Evolutionary conservation across 2,329 filamentous ascomycete genomes (phyloP).

Genomic region (Amylocarpus encephaloides): DNA sequence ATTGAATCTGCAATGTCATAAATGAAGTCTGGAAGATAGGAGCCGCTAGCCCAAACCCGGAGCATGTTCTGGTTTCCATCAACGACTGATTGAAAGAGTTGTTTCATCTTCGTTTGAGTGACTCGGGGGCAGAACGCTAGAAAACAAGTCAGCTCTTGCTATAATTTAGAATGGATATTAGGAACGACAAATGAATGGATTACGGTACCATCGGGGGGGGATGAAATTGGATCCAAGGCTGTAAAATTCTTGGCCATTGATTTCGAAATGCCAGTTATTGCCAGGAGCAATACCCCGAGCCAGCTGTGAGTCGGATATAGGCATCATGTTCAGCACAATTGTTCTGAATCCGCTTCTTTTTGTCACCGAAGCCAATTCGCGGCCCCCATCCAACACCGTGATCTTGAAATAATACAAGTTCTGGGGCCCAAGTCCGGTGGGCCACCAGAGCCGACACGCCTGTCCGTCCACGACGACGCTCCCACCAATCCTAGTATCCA

Average conservation of each 20-base stretch:
- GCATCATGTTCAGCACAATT: slow-evolving; percentile 51
- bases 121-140: slow-evolving; percentile 54
- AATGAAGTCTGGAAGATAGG: slow-evolving; percentile 55
- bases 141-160: too few relatives aligned
- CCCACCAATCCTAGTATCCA: slow-evolving; percentile 43
- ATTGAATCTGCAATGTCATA: slow-evolving; percentile 57
- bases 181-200: too few relatives aligned
- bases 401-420: slow-evolving; percentile 51
- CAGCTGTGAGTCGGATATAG: slow-evolving; percentile 47
- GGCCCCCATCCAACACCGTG: slow-evolving; percentile 35
- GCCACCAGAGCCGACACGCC: slow-evolving; percentile 54
- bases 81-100: slow-evolving; percentile 48
- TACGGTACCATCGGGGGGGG: slow-evolving; percentile 37
- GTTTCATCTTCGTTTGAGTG: slow-evolving; percentile 43
- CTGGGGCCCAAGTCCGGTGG: slow-evolving; percentile 49
- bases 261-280: slow-evolving; percentile 58
- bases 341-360: slow-evolving; percentile 56
- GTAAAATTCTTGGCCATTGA: slow-evolving; percentile 59
- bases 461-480: slow-evolving; percentile 37
- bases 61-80: slow-evolving; percentile 60
- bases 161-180: too few relatives aligned
- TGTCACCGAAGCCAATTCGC: slow-evolving; percentile 38
- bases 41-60: slow-evolving; percentile 54
- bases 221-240: slow-evolving; percentile 60
- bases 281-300: slow-evolving; percentile 48